A percentile compares a stretch with the other conserved stretches of the same genome.
Conservation (phyloP, 2,329 filamentous ascomycete species). For the Exserohilum rostratum region DNA sequence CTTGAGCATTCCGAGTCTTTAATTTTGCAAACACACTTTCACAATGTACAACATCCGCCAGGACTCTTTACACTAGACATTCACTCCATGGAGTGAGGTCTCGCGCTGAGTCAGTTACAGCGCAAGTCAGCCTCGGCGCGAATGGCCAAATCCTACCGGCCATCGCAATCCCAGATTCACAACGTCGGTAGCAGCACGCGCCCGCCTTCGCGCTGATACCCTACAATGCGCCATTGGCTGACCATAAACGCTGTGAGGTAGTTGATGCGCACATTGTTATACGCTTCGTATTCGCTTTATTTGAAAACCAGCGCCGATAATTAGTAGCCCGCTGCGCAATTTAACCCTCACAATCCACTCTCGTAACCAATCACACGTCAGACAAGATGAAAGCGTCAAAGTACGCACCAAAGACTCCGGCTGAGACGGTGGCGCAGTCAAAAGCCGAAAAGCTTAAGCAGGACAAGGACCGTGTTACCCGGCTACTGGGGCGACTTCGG, state of each 20-base stretch:
- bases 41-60: too few species aligned
- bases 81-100: too few species aligned
- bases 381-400: slow-evolving; percentile 33
- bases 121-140: background rate
- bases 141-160: background rate
- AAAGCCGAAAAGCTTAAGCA: slow-evolving; percentile 36
- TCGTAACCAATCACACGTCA: background rate
- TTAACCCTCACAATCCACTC: background rate
- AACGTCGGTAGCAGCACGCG: slow-evolving; percentile 1
- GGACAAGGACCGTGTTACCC: slow-evolving; percentile 37
- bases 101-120: background rate
- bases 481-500: slow-evolving; percentile 36
- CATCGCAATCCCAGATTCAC: background rate
- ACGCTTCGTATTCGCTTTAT: background rate
- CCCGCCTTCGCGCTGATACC: background rate
- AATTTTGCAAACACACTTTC: too few species aligned
- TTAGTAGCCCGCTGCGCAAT: background rate
- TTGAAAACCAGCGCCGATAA: background rate
- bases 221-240: background rate
- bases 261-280: background rate
- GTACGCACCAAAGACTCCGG: slow-evolving; percentile 40
- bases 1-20: too few species aligned
- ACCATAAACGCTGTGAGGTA: background rate
- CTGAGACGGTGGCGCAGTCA: slow-evolving; percentile 31
- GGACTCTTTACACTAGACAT: too few species aligned